Evolutionary conservation across 129 eudicot species (phyloP).

Genomic region (Helianthus tuberosus): DNA sequence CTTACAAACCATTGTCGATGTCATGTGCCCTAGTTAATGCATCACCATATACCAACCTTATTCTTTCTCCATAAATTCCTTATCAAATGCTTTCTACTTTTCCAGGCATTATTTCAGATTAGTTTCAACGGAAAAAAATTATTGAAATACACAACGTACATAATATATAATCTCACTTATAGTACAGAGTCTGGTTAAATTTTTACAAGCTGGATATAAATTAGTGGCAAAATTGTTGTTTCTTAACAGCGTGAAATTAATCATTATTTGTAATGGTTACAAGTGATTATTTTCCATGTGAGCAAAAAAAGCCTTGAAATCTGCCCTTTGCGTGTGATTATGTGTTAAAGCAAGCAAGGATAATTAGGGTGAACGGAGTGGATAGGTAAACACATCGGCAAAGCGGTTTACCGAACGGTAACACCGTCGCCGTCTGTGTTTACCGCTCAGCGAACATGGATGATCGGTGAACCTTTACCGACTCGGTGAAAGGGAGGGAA

Average conservation of each 20-base stretch:
- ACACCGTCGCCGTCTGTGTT: too few relatives aligned
- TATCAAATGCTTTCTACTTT: background rate
- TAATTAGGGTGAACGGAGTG: too few relatives aligned
- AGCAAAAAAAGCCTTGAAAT: too few relatives aligned
- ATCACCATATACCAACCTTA: slow-evolving; percentile 32
- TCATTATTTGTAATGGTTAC: background rate
- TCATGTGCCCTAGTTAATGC: slow-evolving; percentile 24
- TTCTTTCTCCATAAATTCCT: slow-evolving; percentile 22
- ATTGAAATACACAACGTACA: background rate
- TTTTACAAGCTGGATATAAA: background rate
- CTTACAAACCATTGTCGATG: slow-evolving; percentile 19
- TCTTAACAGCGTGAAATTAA: background rate
- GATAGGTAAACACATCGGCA: too few relatives aligned
- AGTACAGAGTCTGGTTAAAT: too few relatives aligned
- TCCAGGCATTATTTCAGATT: background rate
- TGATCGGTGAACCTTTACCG: too few relatives aligned
- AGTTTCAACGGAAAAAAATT: background rate
- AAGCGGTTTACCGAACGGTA: too few relatives aligned
- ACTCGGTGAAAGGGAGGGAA: too few relatives aligned
- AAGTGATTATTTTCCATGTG: background rate
- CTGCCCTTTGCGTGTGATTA: too few relatives aligned
- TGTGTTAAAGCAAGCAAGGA: too few relatives aligned
- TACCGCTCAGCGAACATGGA: too few relatives aligned
- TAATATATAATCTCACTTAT: too few relatives aligned
- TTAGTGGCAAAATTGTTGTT: background rate